Base-by-base conservation (phyloP, 2,329 filamentous ascomycete genomes). In the Neonectria sp. region DNA sequence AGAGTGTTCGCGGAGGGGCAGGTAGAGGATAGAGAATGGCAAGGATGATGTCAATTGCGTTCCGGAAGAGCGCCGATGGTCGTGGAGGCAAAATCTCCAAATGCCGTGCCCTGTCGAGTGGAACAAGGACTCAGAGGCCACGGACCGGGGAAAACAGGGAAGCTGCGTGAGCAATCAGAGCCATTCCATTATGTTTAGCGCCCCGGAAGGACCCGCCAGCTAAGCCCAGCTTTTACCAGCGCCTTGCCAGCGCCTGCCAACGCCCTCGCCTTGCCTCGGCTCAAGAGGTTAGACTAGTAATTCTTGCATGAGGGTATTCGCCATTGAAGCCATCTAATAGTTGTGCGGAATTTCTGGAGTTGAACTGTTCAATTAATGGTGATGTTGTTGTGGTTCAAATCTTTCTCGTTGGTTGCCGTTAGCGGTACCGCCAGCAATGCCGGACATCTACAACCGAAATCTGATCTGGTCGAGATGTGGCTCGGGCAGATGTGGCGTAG, bases 121-220 rank as follows among this genome's bases (percentile, higher is more conserved):
- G 63, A 68, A 67, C 69, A 71, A 52, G 58, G 55, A 60, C 59
- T 56, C 63, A 62, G 59, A 48, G 51, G 57, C 68, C 63, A 60
- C 31, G 45, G 52, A 29, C 60, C 58, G 65, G 63, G 60, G 65
- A 61, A 68, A 65, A 71, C 68, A 67, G 60, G 64, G 60, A 67
- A 69, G 68, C 68, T 67, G 51, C 17, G 56, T 49, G 64, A 62
- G 68, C 73, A 76, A 76, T 76, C 74, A 76, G 66, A 73, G 63
- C 61, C 65, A 64, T 63, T 73, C 68, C 68, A 76, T 76, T 76
- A 76, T 76, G 68, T 59, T 64, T 76, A 75, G 74, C 67, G 74
- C 55, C 61, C 70, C 73, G 71, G 73, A 73, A 73, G 70, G 74
- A 73, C 68, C 74, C 74, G 73, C 74, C 66, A 59, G 60, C 63